Conservation (phyloP, 2,329 filamentous ascomycete genomes). For the Hypoxylon rubiginosum region DNA sequence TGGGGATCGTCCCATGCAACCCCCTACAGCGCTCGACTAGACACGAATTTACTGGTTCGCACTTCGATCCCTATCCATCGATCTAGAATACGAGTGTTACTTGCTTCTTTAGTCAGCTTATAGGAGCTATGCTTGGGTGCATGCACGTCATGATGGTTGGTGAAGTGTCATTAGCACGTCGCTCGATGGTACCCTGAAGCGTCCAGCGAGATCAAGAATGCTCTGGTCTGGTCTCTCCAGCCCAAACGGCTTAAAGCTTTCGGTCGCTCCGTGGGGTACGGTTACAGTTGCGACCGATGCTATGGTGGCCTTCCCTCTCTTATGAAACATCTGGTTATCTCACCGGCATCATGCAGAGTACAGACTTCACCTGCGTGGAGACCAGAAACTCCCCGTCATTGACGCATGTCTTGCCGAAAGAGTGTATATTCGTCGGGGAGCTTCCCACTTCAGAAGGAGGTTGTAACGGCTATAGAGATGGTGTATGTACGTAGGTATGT, state of each 20-base stretch:
- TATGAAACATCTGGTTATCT: constrained; percentile 7
- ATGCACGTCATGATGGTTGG: constrained; percentile 37
- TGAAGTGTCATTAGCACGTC: constrained; percentile 22
- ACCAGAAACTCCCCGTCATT: constrained; percentile 7
- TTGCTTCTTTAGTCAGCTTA: constrained; percentile 18
- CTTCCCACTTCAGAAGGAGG: constrained; percentile 32
- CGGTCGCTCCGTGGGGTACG: constrained; percentile 12
- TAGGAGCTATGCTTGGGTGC: constrained; percentile 18
- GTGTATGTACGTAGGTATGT: constrained; percentile 14
- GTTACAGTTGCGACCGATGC: constrained; percentile 8
- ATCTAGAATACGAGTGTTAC: constrained; percentile 16
- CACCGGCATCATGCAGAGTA: constrained; percentile 2
- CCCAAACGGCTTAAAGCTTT: constrained; percentile 8
- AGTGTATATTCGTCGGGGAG: constrained; percentile 18
- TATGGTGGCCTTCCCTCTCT: neutral
- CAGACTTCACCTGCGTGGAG: constrained; percentile 5
- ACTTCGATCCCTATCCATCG: constrained; percentile 3
- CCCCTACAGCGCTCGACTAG: constrained; percentile 6
- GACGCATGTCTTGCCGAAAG: constrained; percentile 17
- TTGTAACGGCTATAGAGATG: neutral
- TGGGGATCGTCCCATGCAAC: neutral
- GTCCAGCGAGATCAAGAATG: constrained; percentile 14
- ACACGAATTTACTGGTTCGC: constrained; percentile 6
- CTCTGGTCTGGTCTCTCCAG: constrained; percentile 1
- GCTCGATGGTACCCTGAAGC: constrained; percentile 8